Evolutionary conservation across 1,284 basidiomycete genomes (phyloP), one percentile per base, ranked within the genome.

Genomic region (Cutaneotrichosporon cutaneum): DNA sequence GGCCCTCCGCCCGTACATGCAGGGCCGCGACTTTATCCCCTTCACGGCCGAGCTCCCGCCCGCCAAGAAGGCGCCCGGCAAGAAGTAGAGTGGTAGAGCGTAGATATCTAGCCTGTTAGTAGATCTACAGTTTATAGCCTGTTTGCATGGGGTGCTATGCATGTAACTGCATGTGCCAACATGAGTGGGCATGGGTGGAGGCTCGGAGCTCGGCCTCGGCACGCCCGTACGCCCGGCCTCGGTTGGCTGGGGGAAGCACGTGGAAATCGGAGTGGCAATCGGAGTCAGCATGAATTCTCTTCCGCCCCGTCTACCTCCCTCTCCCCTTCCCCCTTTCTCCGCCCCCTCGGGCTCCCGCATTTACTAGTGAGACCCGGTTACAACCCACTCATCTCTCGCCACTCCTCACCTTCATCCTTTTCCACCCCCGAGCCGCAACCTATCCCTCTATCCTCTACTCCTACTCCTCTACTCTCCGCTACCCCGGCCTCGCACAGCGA

Each of bases 1-100:
- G 74, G 88, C 87, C 0, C 84, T 98, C 36, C 86, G 88, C 68
- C 92, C 93, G 50, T 98, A 98, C 81, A 94, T 99, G 92, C 89
- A 92, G 74, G 95, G 95, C 3, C 87, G 94, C 21, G 90, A 92
- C 21, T 96, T 97, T 82, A 77, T 99, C 58, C 94, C 94, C 21
- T 99, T 72, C 69, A 77, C 75, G n/a, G 75, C 72, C 45, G 78
- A 78, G 65, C 68, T 79, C 56, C 72, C 75, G 2, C 68, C 75
- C 63, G 61, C 68, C 63, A 74, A 70, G 21, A 71, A 72, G 50
- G 50, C 71, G 3, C 71, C 67, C 54, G 68, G 70, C 47, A 71
- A 70, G 66, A 70, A 70, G 64, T 67, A 74, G 69, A 67, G 48
- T 30, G 50, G 58, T 53, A 56, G 58, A 59, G 30, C 16, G 13